Percentiles rank a stretch among this genome's conserved stretches.
Evolutionary conservation across 331 rosid genomes (phyloP).

Genomic region (Quercus tomentella): DNA sequence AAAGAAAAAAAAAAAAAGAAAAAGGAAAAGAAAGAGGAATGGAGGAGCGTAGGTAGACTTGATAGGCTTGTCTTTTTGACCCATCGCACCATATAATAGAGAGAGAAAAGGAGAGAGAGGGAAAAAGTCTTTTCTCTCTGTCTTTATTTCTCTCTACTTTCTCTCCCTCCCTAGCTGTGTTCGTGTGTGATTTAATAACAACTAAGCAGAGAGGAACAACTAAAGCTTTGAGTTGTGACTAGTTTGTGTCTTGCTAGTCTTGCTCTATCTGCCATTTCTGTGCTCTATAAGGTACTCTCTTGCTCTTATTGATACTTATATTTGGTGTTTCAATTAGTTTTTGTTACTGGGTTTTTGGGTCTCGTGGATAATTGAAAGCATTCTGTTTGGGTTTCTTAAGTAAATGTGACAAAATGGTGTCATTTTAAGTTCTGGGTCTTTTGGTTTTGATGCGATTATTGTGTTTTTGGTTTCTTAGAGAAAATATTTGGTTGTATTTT

Average conservation of each 20-base stretch:
- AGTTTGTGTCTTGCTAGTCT: not conserved
- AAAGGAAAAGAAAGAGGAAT: not conserved
- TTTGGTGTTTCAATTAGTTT: conserved; percentile 9
- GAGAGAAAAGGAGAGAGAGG: not conserved
- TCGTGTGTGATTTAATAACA: not conserved
- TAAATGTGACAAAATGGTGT: conserved; percentile 6
- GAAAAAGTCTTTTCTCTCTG: conserved; percentile 28
- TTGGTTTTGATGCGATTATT: conserved; percentile 8
- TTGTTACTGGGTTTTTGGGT: conserved; percentile 10
- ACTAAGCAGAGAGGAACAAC: conserved; percentile 1
- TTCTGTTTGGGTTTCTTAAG: conserved; percentile 29
- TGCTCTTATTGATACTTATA: not conserved
- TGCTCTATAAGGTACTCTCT: not conserved
- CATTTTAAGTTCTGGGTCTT: not conserved
- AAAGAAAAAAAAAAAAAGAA: not conserved
- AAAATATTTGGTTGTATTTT: conserved; percentile 5
- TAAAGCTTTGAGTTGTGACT: not conserved
- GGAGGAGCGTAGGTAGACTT: conserved; percentile 27
- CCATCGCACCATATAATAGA: conserved; percentile 19
- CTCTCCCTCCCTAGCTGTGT: conserved; percentile 1
- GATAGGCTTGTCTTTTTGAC: conserved; percentile 60
- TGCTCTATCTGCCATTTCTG: not conserved
- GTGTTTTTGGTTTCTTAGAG: conserved; percentile 18
- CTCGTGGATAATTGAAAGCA: not conserved
- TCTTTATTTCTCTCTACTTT: conserved; percentile 8